phyloP scores from a whole-genome alignment of 1,284 basidiomycete genomes.

The Mycena sp. region DNA sequence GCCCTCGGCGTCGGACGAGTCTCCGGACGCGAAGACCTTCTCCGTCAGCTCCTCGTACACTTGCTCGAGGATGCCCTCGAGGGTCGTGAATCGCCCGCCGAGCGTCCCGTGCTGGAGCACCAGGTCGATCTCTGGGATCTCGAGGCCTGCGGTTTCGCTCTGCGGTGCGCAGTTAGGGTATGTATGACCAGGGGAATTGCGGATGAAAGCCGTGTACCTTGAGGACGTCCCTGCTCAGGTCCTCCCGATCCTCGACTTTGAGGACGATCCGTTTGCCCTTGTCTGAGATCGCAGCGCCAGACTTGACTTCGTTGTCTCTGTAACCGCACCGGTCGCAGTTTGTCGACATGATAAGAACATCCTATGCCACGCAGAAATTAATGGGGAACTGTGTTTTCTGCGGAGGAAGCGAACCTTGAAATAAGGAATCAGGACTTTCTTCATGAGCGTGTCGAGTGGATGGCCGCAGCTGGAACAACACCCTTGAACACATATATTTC shows the following conservation, averaged over 20 bases:
- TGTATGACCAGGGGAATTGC: neutral
- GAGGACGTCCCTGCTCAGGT: constrained; percentile 93
- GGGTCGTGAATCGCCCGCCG: constrained; percentile 97
- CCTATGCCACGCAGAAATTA: constrained; percentile 56
- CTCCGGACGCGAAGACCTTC: constrained; percentile 90
- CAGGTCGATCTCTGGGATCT: constrained; percentile 96
- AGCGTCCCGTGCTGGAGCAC: constrained; percentile 93
- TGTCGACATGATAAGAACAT: constrained; percentile 98
- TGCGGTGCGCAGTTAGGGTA: constrained; percentile 39
- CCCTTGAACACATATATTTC: constrained; percentile 94
- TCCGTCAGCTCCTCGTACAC: constrained; percentile 95
- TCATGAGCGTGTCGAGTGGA: constrained; percentile 90
- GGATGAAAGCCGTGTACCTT: constrained; percentile 63
- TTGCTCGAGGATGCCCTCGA: constrained; percentile 95
- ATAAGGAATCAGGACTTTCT: constrained; percentile 97
- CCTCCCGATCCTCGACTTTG: constrained; percentile 93
- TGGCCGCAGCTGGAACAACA: constrained; percentile 91
- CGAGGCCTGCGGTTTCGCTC: constrained; percentile 93
- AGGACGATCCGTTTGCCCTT: constrained; percentile 90
- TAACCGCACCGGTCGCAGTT: constrained; percentile 97
- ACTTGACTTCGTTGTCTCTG: constrained; percentile 98
- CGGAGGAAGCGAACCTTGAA: constrained; percentile 78
- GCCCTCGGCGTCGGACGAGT: constrained; percentile 63
- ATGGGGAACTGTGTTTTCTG: neutral
- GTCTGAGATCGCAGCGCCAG: constrained; percentile 87